Evolutionary conservation across 257 asterid genomes (phyloP).

Genomic region (Agastache rugosa): DNA sequence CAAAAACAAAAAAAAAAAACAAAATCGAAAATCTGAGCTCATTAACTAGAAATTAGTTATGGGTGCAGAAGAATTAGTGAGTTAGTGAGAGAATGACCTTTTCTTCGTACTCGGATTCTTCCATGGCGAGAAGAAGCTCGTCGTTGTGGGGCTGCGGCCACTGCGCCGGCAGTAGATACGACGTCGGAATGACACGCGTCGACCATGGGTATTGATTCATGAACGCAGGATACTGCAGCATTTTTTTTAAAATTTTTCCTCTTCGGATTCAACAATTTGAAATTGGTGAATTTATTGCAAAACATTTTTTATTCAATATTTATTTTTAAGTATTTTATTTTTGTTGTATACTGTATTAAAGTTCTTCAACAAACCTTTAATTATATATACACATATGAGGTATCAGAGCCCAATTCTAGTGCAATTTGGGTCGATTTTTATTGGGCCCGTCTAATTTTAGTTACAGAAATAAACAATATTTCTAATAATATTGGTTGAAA

Average conservation of each 20-base stretch:
- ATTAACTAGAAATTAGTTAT: neutral
- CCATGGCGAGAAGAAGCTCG: conserved; percentile 88
- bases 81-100: conserved; percentile 52
- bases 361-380: no score
- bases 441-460: no score
- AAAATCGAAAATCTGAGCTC: neutral
- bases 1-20: neutral
- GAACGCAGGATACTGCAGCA: conserved; percentile 84
- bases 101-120: conserved; percentile 86
- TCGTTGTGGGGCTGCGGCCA: conserved; percentile 93
- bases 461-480: no score
- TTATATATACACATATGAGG: no score
- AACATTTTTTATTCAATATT: no score
- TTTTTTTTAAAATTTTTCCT: neutral
- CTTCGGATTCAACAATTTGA: neutral
- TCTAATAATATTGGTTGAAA: no score
- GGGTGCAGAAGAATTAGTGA: neutral
- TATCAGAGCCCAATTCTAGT: no score
- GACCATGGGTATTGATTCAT: conserved; percentile 84
- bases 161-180: conserved; percentile 77
- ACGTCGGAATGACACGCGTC: conserved; percentile 77
- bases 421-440: no score
- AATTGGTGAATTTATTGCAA: neutral
- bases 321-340: no score
- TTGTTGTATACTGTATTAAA: no score